phyloP scores from a whole-genome alignment of 2,329 filamentous ascomycete genomes.

The Colletotrichum orbiculare region DNA sequence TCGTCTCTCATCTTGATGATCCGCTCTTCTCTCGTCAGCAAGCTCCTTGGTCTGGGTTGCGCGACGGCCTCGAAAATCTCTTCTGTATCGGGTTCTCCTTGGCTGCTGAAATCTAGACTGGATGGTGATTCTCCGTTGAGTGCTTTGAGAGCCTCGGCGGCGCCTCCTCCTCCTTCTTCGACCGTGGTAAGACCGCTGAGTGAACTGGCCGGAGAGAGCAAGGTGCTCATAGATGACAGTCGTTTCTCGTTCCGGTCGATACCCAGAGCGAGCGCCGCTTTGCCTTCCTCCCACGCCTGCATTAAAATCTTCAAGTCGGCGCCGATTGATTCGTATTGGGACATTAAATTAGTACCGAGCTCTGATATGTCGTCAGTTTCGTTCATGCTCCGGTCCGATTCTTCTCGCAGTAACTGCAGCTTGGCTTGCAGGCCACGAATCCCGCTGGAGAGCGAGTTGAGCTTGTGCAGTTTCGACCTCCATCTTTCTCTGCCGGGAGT shows the following conservation, averaged over 20 bases:
- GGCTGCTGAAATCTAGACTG: conserved; percentile 62
- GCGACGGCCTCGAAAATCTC: conserved; percentile 95
- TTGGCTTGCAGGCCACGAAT: conserved; percentile 95
- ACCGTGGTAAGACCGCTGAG: conserved; percentile 76
- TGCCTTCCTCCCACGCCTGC: conserved; percentile 88
- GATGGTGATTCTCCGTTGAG: conserved; percentile 76
- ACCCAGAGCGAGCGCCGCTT: conserved; percentile 81
- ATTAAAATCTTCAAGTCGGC: conserved; percentile 84
- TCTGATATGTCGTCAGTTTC: conserved; percentile 78
- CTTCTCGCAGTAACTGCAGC: conserved; percentile 89
- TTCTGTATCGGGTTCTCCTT: conserved; percentile 73
- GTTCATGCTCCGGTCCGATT: conserved; percentile 84
- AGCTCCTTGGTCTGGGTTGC: conserved; percentile 73
- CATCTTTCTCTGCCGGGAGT: conserved; percentile 85
- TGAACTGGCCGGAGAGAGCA: conserved; percentile 70
- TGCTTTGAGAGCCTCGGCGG: conserved; percentile 64
- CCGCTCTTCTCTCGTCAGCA: conserved; percentile 85
- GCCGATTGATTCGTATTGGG: conserved; percentile 95
- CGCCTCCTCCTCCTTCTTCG: conserved; percentile 61
- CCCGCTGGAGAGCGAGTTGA: conserved; percentile 88
- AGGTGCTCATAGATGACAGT: conserved; percentile 69
- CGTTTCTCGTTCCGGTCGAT: conserved; percentile 84
- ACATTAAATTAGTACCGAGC: conserved; percentile 80
- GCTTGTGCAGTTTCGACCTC: conserved; percentile 86
- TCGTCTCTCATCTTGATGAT: conserved; percentile 91